Evolutionary conservation across 306 rosid species (phyloP).

Genomic region (Echinosophora koreensis): DNA sequence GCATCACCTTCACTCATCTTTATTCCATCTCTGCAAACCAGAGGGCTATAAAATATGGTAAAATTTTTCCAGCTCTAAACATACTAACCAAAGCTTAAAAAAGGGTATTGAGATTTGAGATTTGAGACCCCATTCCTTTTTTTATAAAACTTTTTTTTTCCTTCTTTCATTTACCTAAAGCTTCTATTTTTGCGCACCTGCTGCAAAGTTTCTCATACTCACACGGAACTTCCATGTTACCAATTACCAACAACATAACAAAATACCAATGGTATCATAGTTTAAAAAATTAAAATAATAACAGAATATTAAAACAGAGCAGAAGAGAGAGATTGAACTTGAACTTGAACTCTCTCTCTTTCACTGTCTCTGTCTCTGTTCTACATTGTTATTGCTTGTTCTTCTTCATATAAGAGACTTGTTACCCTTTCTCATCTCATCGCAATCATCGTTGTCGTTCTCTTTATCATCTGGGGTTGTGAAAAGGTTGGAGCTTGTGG

Average conservation of each 20-base stretch:
- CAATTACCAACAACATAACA: background rate
- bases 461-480: slow-evolving; percentile 28
- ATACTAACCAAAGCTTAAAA: background rate
- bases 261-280: background rate
- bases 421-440: background rate
- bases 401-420: slow-evolving; percentile 1
- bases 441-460: slow-evolving; percentile 12
- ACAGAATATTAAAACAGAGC: slow-evolving; percentile 36
- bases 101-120: background rate
- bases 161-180: background rate
- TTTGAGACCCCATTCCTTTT: background rate
- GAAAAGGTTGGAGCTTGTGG: slow-evolving; percentile 47
- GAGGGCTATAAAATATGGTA: slow-evolving; percentile 21
- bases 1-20: background rate
- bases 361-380: slow-evolving; percentile 9
- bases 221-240: slow-evolving; percentile 34
- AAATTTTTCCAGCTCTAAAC: background rate
- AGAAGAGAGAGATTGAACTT: slow-evolving; percentile 34
- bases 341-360: slow-evolving; percentile 30
- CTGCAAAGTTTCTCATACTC: slow-evolving; percentile 9
- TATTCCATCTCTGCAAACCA: background rate
- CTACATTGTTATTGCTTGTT: slow-evolving; percentile 44
- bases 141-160: background rate
- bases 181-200: background rate
- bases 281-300: background rate